Conservation (phyloP, 1,139 yeast species). For the Taphrina wiesneri region DNA sequence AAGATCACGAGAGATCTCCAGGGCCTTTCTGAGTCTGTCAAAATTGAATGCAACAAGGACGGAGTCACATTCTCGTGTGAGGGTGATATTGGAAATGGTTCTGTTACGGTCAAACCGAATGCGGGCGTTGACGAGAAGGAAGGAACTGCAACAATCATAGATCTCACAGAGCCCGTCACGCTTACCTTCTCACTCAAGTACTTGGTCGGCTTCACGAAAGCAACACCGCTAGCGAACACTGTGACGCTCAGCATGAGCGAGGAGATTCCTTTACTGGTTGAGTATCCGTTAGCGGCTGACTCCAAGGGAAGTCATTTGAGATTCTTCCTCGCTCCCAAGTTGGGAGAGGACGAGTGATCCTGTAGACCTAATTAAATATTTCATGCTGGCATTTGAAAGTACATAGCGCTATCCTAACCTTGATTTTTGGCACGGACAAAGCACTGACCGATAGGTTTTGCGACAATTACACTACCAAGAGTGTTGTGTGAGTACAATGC, state of each 20-base stretch:
- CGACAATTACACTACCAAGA: background rate
- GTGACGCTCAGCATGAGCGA: slow-evolving; percentile 86
- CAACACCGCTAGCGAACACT: slow-evolving; percentile 71
- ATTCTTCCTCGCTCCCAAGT: slow-evolving; percentile 96
- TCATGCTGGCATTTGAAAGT: slow-evolving; percentile 6
- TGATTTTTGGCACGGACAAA: background rate
- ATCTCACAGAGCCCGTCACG: slow-evolving; percentile 82
- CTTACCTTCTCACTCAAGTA: slow-evolving; percentile 90
- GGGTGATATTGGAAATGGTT: slow-evolving; percentile 91
- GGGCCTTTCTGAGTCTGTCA: slow-evolving; percentile 82
- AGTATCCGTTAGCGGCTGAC: slow-evolving; percentile 61
- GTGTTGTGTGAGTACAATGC: background rate
- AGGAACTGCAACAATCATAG: slow-evolving; percentile 70
- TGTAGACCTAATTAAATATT: background rate
- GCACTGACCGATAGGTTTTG: background rate
- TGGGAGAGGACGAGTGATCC: slow-evolving; percentile 72
- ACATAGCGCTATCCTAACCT: background rate
- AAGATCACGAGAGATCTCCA: slow-evolving; percentile 86
- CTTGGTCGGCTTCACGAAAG: slow-evolving; percentile 86
- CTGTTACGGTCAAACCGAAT: slow-evolving; percentile 75
- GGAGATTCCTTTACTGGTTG: slow-evolving; percentile 91
- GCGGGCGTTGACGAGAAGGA: slow-evolving; percentile 69
- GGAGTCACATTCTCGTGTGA: slow-evolving; percentile 86
- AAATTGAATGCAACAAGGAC: slow-evolving; percentile 84
- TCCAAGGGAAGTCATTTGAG: slow-evolving; percentile 84